Evolutionary conservation across 108 stramenopile genomes (phyloP), one percentile per base, ranked within the genome.

Genomic region (Stephanodiscus triporus): DNA sequence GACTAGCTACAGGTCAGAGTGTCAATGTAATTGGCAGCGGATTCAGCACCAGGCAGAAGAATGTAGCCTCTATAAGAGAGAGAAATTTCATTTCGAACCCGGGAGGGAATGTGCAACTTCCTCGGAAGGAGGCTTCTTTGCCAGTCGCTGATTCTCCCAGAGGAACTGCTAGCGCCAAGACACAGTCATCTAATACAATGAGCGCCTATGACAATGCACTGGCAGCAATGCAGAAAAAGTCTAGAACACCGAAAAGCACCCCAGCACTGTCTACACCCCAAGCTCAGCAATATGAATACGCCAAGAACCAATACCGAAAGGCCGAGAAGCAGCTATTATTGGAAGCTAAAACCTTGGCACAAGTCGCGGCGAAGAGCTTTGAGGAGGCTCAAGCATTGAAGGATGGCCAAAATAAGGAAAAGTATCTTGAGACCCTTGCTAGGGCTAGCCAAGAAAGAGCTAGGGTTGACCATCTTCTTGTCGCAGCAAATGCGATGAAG

Each of bases 341-440:
- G 20, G 70, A 78, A 63, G 77, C 77, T 22, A 78, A 78, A 60
- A 50, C 47, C n/a, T 63, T 71, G 60, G 70, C 77, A 3, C 23
- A 56, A 4, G 37, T 36, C 19, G 77, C 64, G 53, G 70, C 65
- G 0, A 58, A 61, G 30, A 71, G 70, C 59, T 78, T 78, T 66
- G 69, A 72, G 37, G 70, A 66, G 45, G 77, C 77, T 26, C 70
- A 56, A 32, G 48, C 58, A 32, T 59, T 70, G 57, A 56, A 70
- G 30, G 68, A 45, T 22, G 32, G 57, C 2, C 26, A 1, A 22
- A 40, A 61, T 8, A 66, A 57, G 47, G 47, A 56, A 47, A 71
- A 51, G 22, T 61, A 78, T 37, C 20, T 60, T 60, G 70, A 66
- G 19, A 64, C 57, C 10, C 48, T 78, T 20, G 66, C 60, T 26